Base-by-base conservation (phyloP, 805 yeast species). In the Torulaspora indica region DNA sequence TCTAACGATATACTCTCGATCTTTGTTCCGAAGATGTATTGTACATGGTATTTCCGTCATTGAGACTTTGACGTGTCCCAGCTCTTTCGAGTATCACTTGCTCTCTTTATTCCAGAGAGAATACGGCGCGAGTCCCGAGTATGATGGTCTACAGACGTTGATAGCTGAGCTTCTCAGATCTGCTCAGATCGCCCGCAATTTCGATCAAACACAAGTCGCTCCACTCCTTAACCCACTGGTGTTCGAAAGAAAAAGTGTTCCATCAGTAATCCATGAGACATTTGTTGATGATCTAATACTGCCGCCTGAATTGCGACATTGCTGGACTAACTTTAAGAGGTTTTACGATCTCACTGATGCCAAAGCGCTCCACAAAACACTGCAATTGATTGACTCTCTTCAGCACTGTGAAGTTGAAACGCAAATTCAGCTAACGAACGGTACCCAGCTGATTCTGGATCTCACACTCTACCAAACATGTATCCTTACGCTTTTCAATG, bases 371-470 rank as follows among this genome's bases (percentile, higher is more conserved):
- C 30, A 35, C 25, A 59, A 56, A 33, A 47, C 42, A 3, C 30
- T 63, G 5, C 38, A 31, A 8, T 57, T 54, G 23, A 49, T 51
- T 30, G 56, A 56, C 41, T 30, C 52, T n/a, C 47, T 62, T 12
- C 66, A 63, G 29, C 59, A 56, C 38, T 55, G 63, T 40, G 64
- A 62, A 30, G 57, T 63, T 3, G 37, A 45, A 13, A 49, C 64
- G 3, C 56, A 52, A 1, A 60, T 45, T 38, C 38, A 3, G 12
- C 23, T 53, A 27, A 37, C 43, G 1, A 41, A 49, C 25, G 54
- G 53, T 3, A 30, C 45, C 8, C 22, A 28, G 8, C 42, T 63
- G 13, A 31, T 34, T 5, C 46, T 63, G 13, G 60, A 59, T 28
- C 36, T 63, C 12, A 60, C 60, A 1, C 31, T 62, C 17, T 49